Evolutionary conservation across 1,284 basidiomycete species (phyloP).

Genomic region (Ceratobasidium sp.): DNA sequence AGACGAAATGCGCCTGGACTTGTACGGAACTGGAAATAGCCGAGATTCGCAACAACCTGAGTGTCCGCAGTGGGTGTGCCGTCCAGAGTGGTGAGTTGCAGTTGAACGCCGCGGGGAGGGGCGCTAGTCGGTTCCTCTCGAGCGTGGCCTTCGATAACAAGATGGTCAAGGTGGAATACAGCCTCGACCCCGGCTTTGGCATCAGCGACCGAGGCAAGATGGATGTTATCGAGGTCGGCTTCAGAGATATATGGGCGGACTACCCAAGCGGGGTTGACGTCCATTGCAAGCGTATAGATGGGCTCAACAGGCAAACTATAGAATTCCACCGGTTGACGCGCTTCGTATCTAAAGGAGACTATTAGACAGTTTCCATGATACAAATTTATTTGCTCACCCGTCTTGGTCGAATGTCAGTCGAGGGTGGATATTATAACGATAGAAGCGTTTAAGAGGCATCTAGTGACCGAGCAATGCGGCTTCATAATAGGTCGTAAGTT

Average conservation of each 20-base stretch:
- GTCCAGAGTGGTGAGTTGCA: conserved; percentile 67
- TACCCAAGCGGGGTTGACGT: conserved; percentile 89
- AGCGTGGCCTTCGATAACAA: conserved; percentile 94
- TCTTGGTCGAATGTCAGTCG: conserved; percentile 69
- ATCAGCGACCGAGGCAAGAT: conserved; percentile 73
- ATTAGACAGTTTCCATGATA: background rate
- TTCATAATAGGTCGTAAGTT: background rate
- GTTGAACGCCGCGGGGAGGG: conserved; percentile 83
- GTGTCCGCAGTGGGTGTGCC: conserved; percentile 76
- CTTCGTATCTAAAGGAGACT: conserved; percentile 3
- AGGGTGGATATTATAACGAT: conserved; percentile 75
- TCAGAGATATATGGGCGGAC: conserved; percentile 87
- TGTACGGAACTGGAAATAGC: conserved; percentile 95
- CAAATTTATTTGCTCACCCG: conserved; percentile 59
- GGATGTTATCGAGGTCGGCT: conserved; percentile 96
- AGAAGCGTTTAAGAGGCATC: conserved; percentile 94
- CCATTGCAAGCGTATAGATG: conserved; percentile 91
- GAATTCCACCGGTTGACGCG: conserved; percentile 54
- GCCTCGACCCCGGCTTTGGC: conserved; percentile 69
- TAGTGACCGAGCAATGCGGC: no score
- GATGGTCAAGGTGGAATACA: conserved; percentile 85
- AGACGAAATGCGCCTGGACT: conserved; percentile 87
- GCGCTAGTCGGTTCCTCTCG: conserved; percentile 67
- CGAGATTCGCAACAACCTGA: conserved; percentile 91
- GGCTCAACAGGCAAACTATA: conserved; percentile 64